These are phyloP conservation scores for Tolypocladium amazonense DNA, from an alignment of 2,329 filamentous ascomycete genomes.

Conservation along the genomic window DNA sequence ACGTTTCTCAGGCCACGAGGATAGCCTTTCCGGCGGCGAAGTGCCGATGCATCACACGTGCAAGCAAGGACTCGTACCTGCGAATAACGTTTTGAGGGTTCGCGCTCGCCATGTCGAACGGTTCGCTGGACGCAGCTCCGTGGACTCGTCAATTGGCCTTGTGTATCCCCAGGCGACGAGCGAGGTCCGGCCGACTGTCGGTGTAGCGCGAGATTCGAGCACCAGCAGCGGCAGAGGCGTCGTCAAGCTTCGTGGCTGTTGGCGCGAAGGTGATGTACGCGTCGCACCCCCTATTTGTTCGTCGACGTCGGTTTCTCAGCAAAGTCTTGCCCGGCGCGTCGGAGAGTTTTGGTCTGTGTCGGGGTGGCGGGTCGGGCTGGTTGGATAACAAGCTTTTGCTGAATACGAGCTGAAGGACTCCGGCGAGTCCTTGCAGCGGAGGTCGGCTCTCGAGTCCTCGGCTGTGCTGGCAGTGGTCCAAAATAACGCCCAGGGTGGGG, in stretches of 20 bases:
- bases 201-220: not conserved
- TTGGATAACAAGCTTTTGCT: conserved; percentile 12
- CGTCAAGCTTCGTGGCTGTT: not conserved
- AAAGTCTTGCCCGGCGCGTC: conserved; percentile 1
- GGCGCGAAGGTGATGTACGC: not conserved
- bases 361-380: conserved; percentile 17
- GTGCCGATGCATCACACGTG: not conserved
- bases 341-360: conserved; percentile 11
- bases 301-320: not conserved
- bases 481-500: conserved; percentile 2
- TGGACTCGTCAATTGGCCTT: not conserved
- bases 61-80: conserved; percentile 37
- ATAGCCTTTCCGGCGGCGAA: not conserved
- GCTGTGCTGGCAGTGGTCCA: not conserved
- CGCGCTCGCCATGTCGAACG: conserved; percentile 30
- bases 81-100: conserved; percentile 49
- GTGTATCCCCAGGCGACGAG: not conserved
- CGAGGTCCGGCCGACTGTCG: not conserved
- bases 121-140: conserved; percentile 3
- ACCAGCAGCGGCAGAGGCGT: not conserved
- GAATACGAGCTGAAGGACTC: conserved; percentile 5
- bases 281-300: not conserved
- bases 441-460: not conserved
- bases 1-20: not conserved
- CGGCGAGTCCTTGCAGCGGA: not conserved